Evolutionary conservation across 495 filamentous ascomycete genomes (phyloP).

Genomic region (Daldinia caldariorum): DNA sequence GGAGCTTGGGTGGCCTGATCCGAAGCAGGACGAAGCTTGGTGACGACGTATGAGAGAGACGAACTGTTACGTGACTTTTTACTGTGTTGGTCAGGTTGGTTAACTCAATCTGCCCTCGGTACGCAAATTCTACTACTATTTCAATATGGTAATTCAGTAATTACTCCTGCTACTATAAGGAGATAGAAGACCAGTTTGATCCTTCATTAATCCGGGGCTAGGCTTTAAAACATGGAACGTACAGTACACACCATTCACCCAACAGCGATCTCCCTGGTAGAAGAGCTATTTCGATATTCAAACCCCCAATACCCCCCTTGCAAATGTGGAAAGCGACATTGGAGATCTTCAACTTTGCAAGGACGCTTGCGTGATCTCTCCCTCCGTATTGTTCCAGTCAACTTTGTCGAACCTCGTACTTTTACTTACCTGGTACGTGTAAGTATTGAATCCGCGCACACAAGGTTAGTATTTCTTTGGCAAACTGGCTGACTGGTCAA

Average conservation of each 20-base stretch:
- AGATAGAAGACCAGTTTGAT: constrained; percentile 4
- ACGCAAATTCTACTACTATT: neutral
- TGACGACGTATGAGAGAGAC: constrained; percentile 8
- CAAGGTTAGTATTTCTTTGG: neutral
- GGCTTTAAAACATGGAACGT: constrained; percentile 6
- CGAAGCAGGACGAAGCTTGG: constrained; percentile 12
- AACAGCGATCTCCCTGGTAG: neutral
- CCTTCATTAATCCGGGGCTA: neutral
- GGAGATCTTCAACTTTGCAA: constrained; percentile 28
- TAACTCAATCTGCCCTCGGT: neutral
- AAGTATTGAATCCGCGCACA: too few relatives aligned
- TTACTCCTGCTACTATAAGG: neutral
- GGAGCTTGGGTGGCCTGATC: constrained; percentile 24
- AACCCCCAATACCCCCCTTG: constrained; percentile 11
- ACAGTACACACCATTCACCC: constrained; percentile 11
- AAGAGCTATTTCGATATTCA: constrained; percentile 28
- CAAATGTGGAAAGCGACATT: constrained; percentile 15
- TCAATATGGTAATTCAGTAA: too few relatives aligned
- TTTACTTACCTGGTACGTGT: neutral
- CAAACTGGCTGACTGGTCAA: neutral
- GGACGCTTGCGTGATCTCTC: constrained; percentile 42
- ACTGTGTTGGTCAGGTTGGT: neutral
- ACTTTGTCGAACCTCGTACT: constrained; percentile 8
- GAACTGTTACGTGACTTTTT: neutral
- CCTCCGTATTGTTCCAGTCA: constrained; percentile 2